Base-by-base conservation (phyloP, 176 grass and related monocot genomes). In the Miscanthus lutarioriparius region DNA sequence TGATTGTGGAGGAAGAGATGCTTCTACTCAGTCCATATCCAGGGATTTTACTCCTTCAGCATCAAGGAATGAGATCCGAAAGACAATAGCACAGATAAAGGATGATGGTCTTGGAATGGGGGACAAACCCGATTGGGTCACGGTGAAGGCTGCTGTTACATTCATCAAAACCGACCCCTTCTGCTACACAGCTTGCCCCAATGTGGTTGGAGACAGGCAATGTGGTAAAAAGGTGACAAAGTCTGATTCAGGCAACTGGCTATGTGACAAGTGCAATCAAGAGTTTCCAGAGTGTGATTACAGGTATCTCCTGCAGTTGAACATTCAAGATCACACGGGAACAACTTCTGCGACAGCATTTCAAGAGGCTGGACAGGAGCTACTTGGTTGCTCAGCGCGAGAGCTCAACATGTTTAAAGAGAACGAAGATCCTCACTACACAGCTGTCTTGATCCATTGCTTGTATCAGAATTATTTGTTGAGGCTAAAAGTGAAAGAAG, bases 241-340 rank as follows among this genome's bases (percentile, higher is more conserved):
- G 61, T 65, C 80, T 56, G 85, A 41, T 72, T 63, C 69, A 76
- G 89, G 91, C 35, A 89, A 83, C 40, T 98, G 93, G 93, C 66
- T 58, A 63, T 98, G 96, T 14, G 91, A 94, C 76, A 93, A 78
- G 79, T 98, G 96, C n/a, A 68, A 95, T 40, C 90, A 77, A 74
- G 96, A 98, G 73, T 95, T 98, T 70, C 78, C 79, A 74, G 93
- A 98, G 86, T 98, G 96, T 78, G 91, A 96, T 59, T 98, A 95
- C 82, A 89, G 93, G 49, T 98, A 98, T 81, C 89, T 98, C 12
- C 85, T 96, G 61, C 96, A 98, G 86, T 64, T 89, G 61, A 91
- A 92, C 79, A 87, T 98, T 64, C 96, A 96, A 88, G 96, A 98
- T 90, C 93, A 96, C 83, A 86, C 93, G 2, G 96, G 93, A 77